A percentile compares a stretch with the other conserved stretches of the same genome.
phyloP scores from a whole-genome alignment of 257 asterid genomes.

The Lycium ferocissimum region DNA sequence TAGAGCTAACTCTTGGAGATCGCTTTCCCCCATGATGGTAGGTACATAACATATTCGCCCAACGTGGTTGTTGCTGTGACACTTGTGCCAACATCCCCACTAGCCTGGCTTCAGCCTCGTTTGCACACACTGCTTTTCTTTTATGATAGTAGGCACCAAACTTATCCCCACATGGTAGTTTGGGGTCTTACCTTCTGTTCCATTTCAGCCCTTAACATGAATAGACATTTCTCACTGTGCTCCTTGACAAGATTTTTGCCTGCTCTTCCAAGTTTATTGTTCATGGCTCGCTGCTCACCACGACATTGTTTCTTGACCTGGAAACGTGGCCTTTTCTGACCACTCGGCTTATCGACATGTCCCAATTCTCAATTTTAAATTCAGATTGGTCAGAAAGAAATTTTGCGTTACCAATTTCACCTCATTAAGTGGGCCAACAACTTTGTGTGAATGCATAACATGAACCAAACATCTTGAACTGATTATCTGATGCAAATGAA shows the following conservation, averaged over 20 bases:
- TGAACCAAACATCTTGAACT: not conserved
- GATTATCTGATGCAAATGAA: constrained; percentile 26
- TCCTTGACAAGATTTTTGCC: not conserved
- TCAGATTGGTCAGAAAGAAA: not conserved
- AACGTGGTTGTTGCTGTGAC: not conserved
- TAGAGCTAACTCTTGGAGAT: constrained; percentile 23
- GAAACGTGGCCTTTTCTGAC: not conserved
- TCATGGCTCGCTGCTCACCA: not conserved
- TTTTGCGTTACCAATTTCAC: not conserved
- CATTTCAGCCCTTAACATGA: not conserved
- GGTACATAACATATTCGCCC: not conserved
- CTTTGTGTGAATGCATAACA: not conserved
- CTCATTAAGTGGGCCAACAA: constrained; percentile 24
- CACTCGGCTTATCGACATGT: not conserved
- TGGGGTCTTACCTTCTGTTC: not conserved
- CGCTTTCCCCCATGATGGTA: not conserved
- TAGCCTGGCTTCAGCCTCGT: not conserved
- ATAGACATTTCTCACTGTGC: not conserved
- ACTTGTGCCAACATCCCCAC: not conserved
- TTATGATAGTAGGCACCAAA: not conserved
- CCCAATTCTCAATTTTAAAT: not conserved
- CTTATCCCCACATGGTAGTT: not conserved
- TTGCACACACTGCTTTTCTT: not conserved
- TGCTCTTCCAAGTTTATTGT: not conserved
- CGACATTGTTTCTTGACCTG: not conserved